Evolutionary conservation across 345 rosid species (phyloP).

Genomic region (Streptanthus diversifolius): DNA sequence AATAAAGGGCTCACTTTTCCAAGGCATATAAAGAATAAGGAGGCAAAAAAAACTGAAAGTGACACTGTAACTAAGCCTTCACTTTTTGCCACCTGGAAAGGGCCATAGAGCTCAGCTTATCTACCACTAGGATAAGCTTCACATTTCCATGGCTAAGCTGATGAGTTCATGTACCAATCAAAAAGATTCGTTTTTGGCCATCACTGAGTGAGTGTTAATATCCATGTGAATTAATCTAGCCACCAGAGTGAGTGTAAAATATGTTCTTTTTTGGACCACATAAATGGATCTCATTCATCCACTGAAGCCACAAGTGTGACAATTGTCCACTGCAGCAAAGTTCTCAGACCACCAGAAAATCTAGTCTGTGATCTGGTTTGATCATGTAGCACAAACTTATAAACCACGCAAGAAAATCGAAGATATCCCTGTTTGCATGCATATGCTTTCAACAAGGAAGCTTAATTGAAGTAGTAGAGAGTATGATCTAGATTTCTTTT

Average conservation of each 20-base stretch:
- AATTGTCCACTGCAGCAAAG: not conserved
- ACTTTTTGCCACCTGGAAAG: conserved; percentile 22
- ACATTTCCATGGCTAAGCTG: conserved; percentile 1
- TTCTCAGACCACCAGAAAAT: conserved; percentile 8
- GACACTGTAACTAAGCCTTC: conserved; percentile 13
- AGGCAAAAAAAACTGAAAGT: not conserved
- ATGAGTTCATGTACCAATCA: conserved; percentile 1
- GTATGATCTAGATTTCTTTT: not conserved
- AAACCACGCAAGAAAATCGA: not conserved
- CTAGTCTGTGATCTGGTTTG: not conserved
- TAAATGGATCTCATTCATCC: conserved; percentile 7
- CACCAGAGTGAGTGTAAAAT: not conserved
- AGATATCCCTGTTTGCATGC: not conserved
- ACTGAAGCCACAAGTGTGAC: conserved; percentile 11
- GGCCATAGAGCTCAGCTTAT: conserved; percentile 10
- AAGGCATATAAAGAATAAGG: conserved; percentile 11
- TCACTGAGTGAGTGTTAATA: conserved; percentile 2
- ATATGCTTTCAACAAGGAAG: not conserved
- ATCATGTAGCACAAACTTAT: not conserved
- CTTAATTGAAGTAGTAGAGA: not conserved
- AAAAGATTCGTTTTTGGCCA: conserved; percentile 11
- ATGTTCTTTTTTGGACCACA: conserved; percentile 2
- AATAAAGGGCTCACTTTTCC: conserved; percentile 24
- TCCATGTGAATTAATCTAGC: not conserved
- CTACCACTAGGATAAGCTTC: not conserved